Evolutionary conservation across 257 asterid species (phyloP), one percentile per base, ranked within the genome.

Genomic region (Capsicum pubescens): DNA sequence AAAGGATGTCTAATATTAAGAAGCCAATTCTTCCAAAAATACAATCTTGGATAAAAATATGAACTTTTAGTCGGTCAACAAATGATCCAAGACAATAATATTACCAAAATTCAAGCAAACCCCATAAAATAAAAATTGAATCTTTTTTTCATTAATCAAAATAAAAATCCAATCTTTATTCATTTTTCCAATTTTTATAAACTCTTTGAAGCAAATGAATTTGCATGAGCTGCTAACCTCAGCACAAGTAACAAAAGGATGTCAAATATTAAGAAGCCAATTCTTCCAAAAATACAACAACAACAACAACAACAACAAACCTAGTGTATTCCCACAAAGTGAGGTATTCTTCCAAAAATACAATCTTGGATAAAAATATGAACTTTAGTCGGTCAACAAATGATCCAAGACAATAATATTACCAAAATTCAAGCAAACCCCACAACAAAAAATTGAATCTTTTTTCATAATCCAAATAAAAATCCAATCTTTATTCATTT

Each of bases 181-280:
- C 5, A 5, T 76, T 52, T 10, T 52, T 50, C 61, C 19, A 50
- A 48, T 50, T 12, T 50, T 12, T 50, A 74, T 42, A 42, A 74
- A 50, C 61, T 74, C 61, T 50, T 74, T 50, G 7, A 48, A 48
- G 19, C 19, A n/a, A n/a, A 50, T 74, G 46, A 48, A 74, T 13
- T 76, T 52, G 60, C 60, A 72, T 48, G 80, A 71, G n/a, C n/a
- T n/a, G 36, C 58, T 71, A 21, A 96, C 99, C 98, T 95, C 98
- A 48, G 95, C 95, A 77, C 87, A 92, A 56, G 99, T 97, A 87
- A 92, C 86, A 84, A 88, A 91, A 85, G 99, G 99, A 82, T 95
- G 98, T 57, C 99, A 95, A 84, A 93, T 91, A 83, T 97, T 97
- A 86, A 97, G 97, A 79, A 97, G 97, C 98, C 98, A 97, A 88